Evolutionary conservation across 495 filamentous ascomycete genomes (phyloP), one percentile per base, ranked within the genome.

Genomic region (Talaromyces proteolyticus): DNA sequence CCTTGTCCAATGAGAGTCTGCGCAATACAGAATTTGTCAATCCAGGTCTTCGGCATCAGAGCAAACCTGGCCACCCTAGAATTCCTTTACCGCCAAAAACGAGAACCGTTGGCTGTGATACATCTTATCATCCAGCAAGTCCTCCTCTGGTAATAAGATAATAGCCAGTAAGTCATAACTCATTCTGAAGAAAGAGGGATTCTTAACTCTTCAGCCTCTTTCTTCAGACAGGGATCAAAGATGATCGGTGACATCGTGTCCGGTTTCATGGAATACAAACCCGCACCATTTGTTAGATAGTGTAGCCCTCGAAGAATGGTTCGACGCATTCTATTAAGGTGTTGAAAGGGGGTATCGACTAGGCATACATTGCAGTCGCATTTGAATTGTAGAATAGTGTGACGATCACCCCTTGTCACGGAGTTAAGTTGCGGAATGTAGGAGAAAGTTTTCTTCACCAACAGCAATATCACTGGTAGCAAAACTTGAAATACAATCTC

Each of bases 371-470:
- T 49, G 25, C 46, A 49, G 20, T 11, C 17, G 19, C 46, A 49
- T 21, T 23, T 18, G 16, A 49, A 49, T 21, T 19, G 5, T 18
- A 49, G 44, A 19, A 29, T 19, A 19, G 11, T 10, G 24, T 47
- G 44, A 36, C 44, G 44, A 16, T 47, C 44, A 47, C 29, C 5
- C 44, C n/a, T n/a, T n/a, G n/a, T n/a, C n/a, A n/a, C n/a, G n/a
- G n/a, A n/a, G n/a, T n/a, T n/a, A 34, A 16, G 19, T 20, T 47
- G 16, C 23, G 23, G 2, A 14, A 19, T 21, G 46, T 57, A 57
- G 24, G 16, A 40, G 10, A 49, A 36, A 12, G 45, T 45, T 42
- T 34, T 60, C 43, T 25, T 57, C 57, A 22, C 55, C 57, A 29
- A 41, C 34, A 7, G 41, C 20, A 26, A 60, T 57, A 38, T 57